Evolutionary conservation across 352 stramenopile species (phyloP).

Genomic region (Globisporangium nunn): DNA sequence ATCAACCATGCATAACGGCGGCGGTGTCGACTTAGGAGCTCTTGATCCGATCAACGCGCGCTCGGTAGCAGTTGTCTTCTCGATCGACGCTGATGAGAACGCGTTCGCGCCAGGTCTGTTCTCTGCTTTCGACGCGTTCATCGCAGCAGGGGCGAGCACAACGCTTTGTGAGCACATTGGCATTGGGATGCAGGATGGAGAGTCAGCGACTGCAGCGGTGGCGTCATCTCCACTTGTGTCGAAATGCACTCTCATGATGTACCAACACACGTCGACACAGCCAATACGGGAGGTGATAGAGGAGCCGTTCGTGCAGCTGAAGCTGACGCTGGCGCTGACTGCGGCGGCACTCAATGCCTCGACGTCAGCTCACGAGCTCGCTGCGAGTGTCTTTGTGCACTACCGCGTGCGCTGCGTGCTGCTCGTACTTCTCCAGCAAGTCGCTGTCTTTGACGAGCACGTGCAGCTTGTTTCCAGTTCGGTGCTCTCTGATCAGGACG

Average conservation of each 20-base stretch:
- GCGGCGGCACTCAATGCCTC: not conserved
- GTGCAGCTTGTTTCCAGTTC: not conserved
- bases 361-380: not conserved
- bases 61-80: not conserved
- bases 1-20: not conserved
- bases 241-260: not conserved
- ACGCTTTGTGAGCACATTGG: not conserved
- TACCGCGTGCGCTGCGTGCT: conserved; percentile 17
- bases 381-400: conserved; percentile 9
- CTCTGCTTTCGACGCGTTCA: not conserved
- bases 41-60: conserved; percentile 4
- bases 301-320: conserved; percentile 12
- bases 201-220: too few species aligned
- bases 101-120: not conserved
- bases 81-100: not conserved
- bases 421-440: conserved; percentile 15
- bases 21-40: not conserved
- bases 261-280: not conserved
- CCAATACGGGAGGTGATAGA: too few species aligned
- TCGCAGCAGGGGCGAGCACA: not conserved
- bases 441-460: conserved; percentile 7
- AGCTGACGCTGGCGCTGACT: conserved; percentile 7
- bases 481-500: not conserved
- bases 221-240: not conserved
- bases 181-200: not conserved